phyloP scores from a whole-genome alignment of 2,329 filamentous ascomycete species.

The Davidsoniella neocaledoniae region DNA sequence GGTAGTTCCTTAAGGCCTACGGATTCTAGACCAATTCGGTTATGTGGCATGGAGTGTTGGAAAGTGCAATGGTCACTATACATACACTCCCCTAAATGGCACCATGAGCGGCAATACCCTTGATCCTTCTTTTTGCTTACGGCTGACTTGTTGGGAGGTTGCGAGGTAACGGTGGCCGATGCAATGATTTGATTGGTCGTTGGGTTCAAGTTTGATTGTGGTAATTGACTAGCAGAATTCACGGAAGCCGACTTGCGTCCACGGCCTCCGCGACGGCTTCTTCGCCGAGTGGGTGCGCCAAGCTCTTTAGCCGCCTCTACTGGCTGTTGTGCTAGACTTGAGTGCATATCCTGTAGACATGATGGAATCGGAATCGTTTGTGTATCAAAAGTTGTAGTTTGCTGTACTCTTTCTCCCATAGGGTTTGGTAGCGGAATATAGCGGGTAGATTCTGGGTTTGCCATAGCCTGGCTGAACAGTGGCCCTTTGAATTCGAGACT shows the following conservation, averaged over 20 bases:
- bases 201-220: too few species aligned
- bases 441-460: too few species aligned
- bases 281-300: neutral
- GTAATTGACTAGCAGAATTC: conserved; percentile 4
- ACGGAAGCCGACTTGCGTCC: neutral
- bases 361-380: too few species aligned
- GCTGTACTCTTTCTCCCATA: too few species aligned
- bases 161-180: too few species aligned
- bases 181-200: too few species aligned
- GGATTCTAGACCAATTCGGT: conserved; percentile 22
- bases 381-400: too few species aligned
- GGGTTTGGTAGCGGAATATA: too few species aligned
- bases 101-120: conserved; percentile 30
- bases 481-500: too few species aligned
- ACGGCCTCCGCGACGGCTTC: conserved; percentile 16
- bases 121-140: conserved; percentile 5
- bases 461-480: too few species aligned
- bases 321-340: conserved; percentile 15
- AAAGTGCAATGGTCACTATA: conserved; percentile 28
- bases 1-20: conserved; percentile 28
- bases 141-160: neutral
- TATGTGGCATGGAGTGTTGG: conserved; percentile 31
- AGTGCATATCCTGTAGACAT: too few species aligned
- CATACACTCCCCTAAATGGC: conserved; percentile 29
- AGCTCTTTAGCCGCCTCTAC: conserved; percentile 17